phyloP scores from a whole-genome alignment of 495 filamentous ascomycete genomes.

The Daldinia concentrica region DNA sequence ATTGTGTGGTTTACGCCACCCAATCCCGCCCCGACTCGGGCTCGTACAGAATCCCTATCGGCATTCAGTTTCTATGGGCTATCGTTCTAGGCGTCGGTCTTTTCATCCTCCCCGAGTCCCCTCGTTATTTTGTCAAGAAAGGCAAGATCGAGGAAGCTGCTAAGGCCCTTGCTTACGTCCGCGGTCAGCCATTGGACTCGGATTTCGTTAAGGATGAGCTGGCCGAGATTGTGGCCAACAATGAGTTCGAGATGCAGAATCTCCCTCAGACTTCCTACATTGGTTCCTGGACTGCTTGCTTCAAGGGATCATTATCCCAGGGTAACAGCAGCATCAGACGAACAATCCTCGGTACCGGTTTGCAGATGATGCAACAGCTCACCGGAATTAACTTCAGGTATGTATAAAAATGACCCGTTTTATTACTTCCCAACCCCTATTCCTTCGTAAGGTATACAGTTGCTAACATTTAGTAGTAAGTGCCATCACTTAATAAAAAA shows the following conservation, averaged over 20 bases:
- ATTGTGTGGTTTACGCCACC: constrained; percentile 71
- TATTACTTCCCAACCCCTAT: too few relatives aligned
- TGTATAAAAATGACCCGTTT: too few relatives aligned
- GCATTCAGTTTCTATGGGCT: constrained; percentile 73
- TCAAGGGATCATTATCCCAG: constrained; percentile 67
- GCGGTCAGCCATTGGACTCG: constrained; percentile 66
- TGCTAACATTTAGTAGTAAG: too few relatives aligned
- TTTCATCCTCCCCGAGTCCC: constrained; percentile 64
- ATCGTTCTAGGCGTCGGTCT: constrained; percentile 67
- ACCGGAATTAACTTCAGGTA: constrained; percentile 81
- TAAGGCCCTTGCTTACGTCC: constrained; percentile 57
- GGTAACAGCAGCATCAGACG: constrained; percentile 71
- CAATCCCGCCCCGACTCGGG: constrained; percentile 66
- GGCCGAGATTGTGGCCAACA: constrained; percentile 75
- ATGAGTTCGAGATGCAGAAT: constrained; percentile 68
- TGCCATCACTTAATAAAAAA: too few relatives aligned
- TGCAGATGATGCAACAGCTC: constrained; percentile 70
- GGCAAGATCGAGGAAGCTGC: constrained; percentile 65
- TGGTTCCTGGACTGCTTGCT: constrained; percentile 71
- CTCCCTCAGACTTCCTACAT: constrained; percentile 69
- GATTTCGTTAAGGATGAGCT: constrained; percentile 73
- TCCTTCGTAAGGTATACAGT: too few relatives aligned
- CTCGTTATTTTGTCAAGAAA: constrained; percentile 67
- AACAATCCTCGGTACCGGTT: constrained; percentile 70
- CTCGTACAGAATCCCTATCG: constrained; percentile 78